A percentile compares a stretch with the other conserved stretches of the same genome.
Evolutionary conservation across 768 basidiomycete species (phyloP).

Genomic region (Hygrophorus russula): DNA sequence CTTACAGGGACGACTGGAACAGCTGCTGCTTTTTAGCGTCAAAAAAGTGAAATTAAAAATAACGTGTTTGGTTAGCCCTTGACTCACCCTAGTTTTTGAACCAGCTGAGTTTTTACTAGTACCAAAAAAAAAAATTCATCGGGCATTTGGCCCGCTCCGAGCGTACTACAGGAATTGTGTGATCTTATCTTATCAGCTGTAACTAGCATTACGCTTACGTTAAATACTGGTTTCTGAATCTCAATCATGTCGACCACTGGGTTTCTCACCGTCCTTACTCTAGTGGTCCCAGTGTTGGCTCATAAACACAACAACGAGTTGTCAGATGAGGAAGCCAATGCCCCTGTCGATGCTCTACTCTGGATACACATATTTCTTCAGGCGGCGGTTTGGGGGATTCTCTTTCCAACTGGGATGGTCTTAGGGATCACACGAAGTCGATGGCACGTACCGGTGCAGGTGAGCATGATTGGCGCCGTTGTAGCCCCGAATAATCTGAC

Average conservation of each 20-base stretch:
- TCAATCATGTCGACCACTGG: not conserved
- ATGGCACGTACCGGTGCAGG: conserved; percentile 89
- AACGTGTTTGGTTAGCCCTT: no score
- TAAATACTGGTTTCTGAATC: not conserved
- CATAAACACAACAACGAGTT: conserved; percentile 57
- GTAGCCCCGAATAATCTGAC: conserved; percentile 1
- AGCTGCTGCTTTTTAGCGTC: no score
- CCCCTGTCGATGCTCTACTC: conserved; percentile 66
- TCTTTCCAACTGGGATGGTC: conserved; percentile 82
- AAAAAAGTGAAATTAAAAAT: no score
- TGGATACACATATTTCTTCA: conserved; percentile 82
- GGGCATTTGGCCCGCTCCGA: no score
- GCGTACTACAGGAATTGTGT: no score
- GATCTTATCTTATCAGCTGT: no score
- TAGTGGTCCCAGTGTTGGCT: conserved; percentile 23
- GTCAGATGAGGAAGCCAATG: conserved; percentile 49
- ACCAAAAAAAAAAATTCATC: no score
- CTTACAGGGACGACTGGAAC: no score
- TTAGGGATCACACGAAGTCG: conserved; percentile 65
- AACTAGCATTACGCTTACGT: no score
- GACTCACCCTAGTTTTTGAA: no score
- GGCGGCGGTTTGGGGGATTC: conserved; percentile 67
- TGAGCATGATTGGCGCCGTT: conserved; percentile 16
- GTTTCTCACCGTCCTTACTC: conserved; percentile 3
- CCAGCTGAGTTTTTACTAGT: no score